phyloP scores from a whole-genome alignment of 257 asterid species.

The Ajuga chamaepitys region DNA sequence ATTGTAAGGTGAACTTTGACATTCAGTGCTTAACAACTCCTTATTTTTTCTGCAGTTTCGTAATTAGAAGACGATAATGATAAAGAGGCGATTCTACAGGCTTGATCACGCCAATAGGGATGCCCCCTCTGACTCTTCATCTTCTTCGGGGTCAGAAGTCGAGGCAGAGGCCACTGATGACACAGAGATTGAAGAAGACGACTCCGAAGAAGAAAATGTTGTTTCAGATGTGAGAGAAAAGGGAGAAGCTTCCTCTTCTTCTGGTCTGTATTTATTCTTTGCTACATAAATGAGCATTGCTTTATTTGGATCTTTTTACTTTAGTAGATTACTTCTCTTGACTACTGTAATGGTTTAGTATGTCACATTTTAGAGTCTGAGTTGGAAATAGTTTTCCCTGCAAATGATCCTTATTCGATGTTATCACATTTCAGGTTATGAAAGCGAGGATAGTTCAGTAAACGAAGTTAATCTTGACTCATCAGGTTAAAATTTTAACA shows the following conservation, averaged over 20 bases:
- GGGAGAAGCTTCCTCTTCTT: constrained; percentile 34
- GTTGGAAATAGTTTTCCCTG: not conserved
- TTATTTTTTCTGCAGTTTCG: constrained; percentile 34
- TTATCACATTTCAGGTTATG: constrained; percentile 58
- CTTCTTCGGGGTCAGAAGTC: constrained; percentile 59
- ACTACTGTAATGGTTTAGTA: not conserved
- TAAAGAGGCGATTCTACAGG: constrained; percentile 78
- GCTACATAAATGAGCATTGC: too few species aligned
- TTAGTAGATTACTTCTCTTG: not conserved
- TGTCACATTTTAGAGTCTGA: not conserved
- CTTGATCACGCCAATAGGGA: constrained; percentile 64
- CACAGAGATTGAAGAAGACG: constrained; percentile 44
- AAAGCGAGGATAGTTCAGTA: constrained; percentile 82
- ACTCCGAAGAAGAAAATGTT: constrained; percentile 23
- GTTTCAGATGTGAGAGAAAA: constrained; percentile 29
- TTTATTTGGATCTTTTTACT: not conserved
- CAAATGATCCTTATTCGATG: not conserved
- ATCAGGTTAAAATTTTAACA: constrained; percentile 47
- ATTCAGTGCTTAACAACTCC: not conserved
- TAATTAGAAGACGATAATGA: constrained; percentile 33
- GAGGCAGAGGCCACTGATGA: constrained; percentile 49
- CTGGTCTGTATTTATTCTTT: constrained; percentile 29
- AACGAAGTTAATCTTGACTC: constrained; percentile 77
- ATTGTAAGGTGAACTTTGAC: not conserved
- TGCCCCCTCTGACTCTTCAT: constrained; percentile 70